These are phyloP conservation scores for Yarrowia sp. DNA, from an alignment of 805 yeast genomes.

Conservation along the genomic window DNA sequence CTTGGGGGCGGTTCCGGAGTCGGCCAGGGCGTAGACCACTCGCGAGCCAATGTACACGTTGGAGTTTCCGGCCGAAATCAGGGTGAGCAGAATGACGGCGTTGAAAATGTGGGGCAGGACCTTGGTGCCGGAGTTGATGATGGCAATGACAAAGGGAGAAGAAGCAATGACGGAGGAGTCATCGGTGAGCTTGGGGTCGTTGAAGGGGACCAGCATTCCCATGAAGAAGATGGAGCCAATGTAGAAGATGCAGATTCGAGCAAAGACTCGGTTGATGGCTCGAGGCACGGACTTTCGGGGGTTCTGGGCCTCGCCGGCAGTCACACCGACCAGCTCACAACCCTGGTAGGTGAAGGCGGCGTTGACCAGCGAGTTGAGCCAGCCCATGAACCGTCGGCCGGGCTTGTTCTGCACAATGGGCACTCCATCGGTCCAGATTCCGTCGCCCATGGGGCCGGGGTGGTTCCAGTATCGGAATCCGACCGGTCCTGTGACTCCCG, in stretches of 20 bases:
- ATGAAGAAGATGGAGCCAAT: slow-evolving; percentile 60
- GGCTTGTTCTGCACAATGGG: slow-evolving; percentile 41
- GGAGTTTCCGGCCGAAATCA: slow-evolving; percentile 69
- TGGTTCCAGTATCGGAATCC: slow-evolving; percentile 53
- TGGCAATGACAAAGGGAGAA: slow-evolving; percentile 60
- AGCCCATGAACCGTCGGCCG: slow-evolving; percentile 44
- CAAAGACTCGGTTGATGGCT: slow-evolving; percentile 62
- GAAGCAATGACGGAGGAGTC: slow-evolving; percentile 57
- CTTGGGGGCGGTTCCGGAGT: slow-evolving; percentile 74
- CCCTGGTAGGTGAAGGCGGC: slow-evolving; percentile 64
- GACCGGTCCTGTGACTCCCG: slow-evolving; percentile 53
- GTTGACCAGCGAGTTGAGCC: slow-evolving; percentile 56
- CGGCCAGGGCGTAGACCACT: slow-evolving; percentile 67
- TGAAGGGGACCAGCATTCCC: slow-evolving; percentile 63
- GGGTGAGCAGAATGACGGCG: slow-evolving; percentile 65
- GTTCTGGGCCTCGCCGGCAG: slow-evolving; percentile 64
- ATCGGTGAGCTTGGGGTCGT: slow-evolving; percentile 55
- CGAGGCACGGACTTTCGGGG: slow-evolving; percentile 63
- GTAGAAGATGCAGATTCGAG: slow-evolving; percentile 58
- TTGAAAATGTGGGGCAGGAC: slow-evolving; percentile 58
- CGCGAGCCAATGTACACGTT: slow-evolving; percentile 70
- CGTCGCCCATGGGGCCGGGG: slow-evolving; percentile 60
- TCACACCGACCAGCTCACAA: slow-evolving; percentile 61
- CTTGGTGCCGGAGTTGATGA: slow-evolving; percentile 56
- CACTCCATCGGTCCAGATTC: slow-evolving; percentile 48